A percentile compares a stretch with the other conserved stretches of the same genome.
phyloP scores from a whole-genome alignment of 306 rosid genomes.

The Mucuna pruriens region DNA sequence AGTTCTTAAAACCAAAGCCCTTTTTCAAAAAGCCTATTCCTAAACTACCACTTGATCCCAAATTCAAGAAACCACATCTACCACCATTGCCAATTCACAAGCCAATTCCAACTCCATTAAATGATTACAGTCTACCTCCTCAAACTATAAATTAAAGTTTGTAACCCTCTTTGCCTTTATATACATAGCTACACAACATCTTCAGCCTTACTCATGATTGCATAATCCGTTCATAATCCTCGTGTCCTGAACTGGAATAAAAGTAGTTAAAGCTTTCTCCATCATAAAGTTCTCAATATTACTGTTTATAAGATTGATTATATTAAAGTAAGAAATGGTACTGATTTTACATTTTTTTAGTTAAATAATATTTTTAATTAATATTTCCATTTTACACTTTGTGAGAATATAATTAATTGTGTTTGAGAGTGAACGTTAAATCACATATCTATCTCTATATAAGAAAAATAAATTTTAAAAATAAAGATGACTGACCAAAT shows the following conservation, averaged over 20 bases:
- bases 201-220: not conserved
- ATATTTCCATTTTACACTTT: not conserved
- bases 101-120: too few species aligned
- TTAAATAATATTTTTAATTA: not conserved
- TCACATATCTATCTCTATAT: too few species aligned
- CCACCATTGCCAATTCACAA: too few species aligned
- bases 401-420: not conserved
- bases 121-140: not conserved
- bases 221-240: not conserved
- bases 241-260: not conserved
- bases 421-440: not conserved
- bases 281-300: not conserved
- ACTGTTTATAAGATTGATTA: not conserved
- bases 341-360: not conserved
- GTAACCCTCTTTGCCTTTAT: too few species aligned
- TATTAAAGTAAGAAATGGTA: not conserved
- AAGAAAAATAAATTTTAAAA: too few species aligned
- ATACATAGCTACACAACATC: not conserved
- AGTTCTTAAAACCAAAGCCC: too few species aligned
- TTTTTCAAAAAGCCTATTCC: too few species aligned
- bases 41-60: too few species aligned
- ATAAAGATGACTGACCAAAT: too few species aligned
- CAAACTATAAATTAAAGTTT: too few species aligned
- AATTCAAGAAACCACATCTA: too few species aligned
- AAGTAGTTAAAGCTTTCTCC: not conserved